Evolutionary conservation across 345 rosid genomes (phyloP).

Genomic region (Euphorbia pulcherrima): DNA sequence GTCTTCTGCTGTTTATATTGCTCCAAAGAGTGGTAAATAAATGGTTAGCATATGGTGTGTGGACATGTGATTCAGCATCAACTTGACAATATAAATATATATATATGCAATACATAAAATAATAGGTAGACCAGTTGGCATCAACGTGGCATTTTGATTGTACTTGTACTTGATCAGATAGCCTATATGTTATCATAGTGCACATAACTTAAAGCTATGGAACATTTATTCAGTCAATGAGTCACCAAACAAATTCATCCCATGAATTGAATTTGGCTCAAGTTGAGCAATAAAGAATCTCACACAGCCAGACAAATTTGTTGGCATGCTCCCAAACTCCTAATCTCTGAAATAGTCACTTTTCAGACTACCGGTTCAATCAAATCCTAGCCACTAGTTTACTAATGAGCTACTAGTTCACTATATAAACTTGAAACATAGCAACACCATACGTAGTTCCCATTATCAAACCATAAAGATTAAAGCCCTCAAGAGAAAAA

Average conservation of each 20-base stretch:
- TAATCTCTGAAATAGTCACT: slow-evolving; percentile 7
- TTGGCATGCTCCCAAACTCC: slow-evolving; percentile 44
- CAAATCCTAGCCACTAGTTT: slow-evolving; percentile 4
- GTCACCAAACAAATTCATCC: slow-evolving; percentile 17
- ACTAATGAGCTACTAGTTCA: too few relatives aligned
- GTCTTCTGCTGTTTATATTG: too few relatives aligned
- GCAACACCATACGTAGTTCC: slow-evolving; percentile 11
- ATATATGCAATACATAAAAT: too few relatives aligned
- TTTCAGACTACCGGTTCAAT: background rate
- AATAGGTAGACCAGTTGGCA: too few relatives aligned
- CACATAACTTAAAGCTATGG: background rate
- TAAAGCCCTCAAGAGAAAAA: background rate
- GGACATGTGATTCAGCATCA: too few relatives aligned
- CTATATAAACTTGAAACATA: slow-evolving; percentile 17
- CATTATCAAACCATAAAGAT: too few relatives aligned
- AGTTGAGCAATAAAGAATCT: slow-evolving; percentile 28
- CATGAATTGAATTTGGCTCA: slow-evolving; percentile 20
- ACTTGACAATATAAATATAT: too few relatives aligned
- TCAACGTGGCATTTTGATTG: too few relatives aligned
- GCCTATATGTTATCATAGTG: background rate
- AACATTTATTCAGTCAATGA: background rate
- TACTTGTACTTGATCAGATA: slow-evolving; percentile 26
- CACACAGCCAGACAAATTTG: slow-evolving; percentile 27
- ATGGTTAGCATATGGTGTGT: too few relatives aligned
- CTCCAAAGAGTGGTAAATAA: too few relatives aligned